Evolutionary conservation across 2,329 filamentous ascomycete genomes (phyloP).

Genomic region (Cercospora sp.): DNA sequence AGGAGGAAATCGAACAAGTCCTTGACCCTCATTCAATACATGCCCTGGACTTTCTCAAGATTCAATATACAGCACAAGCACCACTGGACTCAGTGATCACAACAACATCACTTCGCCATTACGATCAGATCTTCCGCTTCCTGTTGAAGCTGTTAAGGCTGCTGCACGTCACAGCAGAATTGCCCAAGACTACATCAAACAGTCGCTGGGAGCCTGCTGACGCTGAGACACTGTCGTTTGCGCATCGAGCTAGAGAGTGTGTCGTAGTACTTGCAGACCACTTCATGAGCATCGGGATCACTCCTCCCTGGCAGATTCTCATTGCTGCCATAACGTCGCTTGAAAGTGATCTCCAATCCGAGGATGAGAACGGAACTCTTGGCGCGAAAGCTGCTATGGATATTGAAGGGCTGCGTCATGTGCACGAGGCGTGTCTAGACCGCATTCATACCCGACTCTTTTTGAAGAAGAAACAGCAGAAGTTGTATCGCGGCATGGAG

Average conservation of each 20-base stretch:
- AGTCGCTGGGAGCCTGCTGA: not conserved
- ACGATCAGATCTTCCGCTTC: constrained; percentile 81
- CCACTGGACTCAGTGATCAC: constrained; percentile 75
- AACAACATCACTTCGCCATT: constrained; percentile 67
- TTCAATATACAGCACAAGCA: constrained; percentile 77
- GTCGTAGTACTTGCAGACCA: constrained; percentile 71
- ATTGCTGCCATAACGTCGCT: constrained; percentile 64
- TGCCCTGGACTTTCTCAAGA: constrained; percentile 86
- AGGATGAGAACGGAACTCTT: constrained; percentile 41
- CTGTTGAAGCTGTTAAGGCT: constrained; percentile 76
- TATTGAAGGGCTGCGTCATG: constrained; percentile 29
- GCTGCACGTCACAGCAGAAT: constrained; percentile 54
- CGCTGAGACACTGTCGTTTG: constrained; percentile 49
- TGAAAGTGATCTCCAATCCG: constrained; percentile 56
- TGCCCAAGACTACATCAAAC: constrained; percentile 28
- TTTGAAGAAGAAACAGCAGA: constrained; percentile 34
- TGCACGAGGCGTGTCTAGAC: constrained; percentile 36
- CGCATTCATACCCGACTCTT: constrained; percentile 37
- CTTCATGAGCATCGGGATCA: constrained; percentile 76
- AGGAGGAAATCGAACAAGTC: constrained; percentile 77
- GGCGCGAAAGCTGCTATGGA: constrained; percentile 22
- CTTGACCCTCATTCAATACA: constrained; percentile 80
- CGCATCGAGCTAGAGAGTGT: constrained; percentile 77
- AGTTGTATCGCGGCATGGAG: constrained; percentile 30
- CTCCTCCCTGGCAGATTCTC: constrained; percentile 70